These are phyloP conservation scores for Venturia asperata DNA, from an alignment of 2,329 filamentous ascomycete species.

Conservation along the genomic window DNA sequence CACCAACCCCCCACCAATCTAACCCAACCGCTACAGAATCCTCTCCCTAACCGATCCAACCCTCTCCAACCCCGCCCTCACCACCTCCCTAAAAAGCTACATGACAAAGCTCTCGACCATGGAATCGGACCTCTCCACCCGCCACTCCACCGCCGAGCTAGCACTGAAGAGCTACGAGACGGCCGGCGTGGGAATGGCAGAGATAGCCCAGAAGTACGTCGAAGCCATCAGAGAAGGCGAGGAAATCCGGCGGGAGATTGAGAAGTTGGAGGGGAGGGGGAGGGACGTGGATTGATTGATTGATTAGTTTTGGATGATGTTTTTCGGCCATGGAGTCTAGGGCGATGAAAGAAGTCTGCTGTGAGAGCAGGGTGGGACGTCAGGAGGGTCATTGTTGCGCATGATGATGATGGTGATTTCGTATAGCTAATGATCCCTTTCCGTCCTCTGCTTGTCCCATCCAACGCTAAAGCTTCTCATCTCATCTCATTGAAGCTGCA, in stretches of 20 bases:
- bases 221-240: conserved; percentile 31
- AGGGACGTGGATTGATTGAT: background rate
- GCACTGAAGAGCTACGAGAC: conserved; percentile 32
- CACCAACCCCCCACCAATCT: background rate
- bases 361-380: background rate
- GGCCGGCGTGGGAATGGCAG: conserved; percentile 32
- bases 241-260: conserved; percentile 30
- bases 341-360: background rate
- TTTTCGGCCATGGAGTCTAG: background rate
- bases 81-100: conserved; percentile 30
- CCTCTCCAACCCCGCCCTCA: conserved; percentile 24
- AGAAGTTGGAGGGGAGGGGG: conserved; percentile 24
- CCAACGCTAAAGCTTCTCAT: background rate
- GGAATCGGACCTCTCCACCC: conserved; percentile 27
- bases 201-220: conserved; percentile 36
- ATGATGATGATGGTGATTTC: background rate
- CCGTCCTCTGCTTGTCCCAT: background rate
- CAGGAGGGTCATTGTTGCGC: background rate
- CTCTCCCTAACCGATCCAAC: conserved; percentile 28
- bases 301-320: too few relatives aligned
- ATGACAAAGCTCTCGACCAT: conserved; percentile 28
- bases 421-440: background rate
- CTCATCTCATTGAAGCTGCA: background rate
- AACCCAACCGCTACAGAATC: conserved; percentile 21
- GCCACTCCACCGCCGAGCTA: conserved; percentile 30